Percentiles rank a stretch among this genome's conserved stretches.
These are phyloP conservation scores for Cutaneotrichosporon cavernicola DNA, from an alignment of 1,284 basidiomycete genomes.

Conservation along the genomic window DNA sequence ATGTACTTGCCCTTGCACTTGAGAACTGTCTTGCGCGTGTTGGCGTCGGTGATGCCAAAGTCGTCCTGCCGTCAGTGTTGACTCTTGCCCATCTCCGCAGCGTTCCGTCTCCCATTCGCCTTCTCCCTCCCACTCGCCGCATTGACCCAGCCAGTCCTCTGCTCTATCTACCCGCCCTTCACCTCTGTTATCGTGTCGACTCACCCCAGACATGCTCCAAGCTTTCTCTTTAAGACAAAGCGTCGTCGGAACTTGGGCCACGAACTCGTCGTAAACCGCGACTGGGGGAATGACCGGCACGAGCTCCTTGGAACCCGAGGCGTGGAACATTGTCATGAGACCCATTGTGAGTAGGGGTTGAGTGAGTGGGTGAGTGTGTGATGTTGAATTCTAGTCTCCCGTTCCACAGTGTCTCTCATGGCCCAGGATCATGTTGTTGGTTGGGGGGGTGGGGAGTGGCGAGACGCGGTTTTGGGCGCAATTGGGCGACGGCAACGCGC, in stretches of 20 bases:
- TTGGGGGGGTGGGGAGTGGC: too few species aligned
- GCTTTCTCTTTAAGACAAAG: conserved; percentile 49
- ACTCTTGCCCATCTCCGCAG: too few species aligned
- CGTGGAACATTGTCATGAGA: conserved; percentile 37
- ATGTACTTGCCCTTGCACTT: conserved; percentile 41
- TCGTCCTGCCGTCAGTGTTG: conserved; percentile 29
- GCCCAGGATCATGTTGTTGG: too few species aligned
- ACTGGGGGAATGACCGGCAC: conserved; percentile 44
- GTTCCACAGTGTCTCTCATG: too few species aligned
- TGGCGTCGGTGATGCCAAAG: conserved; percentile 46
- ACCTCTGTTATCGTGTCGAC: neutral
- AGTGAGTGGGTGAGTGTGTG: neutral
- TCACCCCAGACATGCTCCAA: conserved; percentile 42
- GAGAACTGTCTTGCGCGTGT: conserved; percentile 36
- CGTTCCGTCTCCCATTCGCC: too few species aligned
- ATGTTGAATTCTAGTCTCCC: neutral
- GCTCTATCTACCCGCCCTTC: neutral
- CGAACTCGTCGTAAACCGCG: conserved; percentile 39
- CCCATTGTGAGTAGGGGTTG: conserved; percentile 3
- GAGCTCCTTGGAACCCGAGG: conserved; percentile 29
- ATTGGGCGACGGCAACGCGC: too few species aligned
- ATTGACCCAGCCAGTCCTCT: too few species aligned
- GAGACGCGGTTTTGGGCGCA: too few species aligned
- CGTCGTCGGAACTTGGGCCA: conserved; percentile 38
- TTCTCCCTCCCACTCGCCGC: too few species aligned